These are phyloP conservation scores for Zygoascus hellenicus DNA, from an alignment of 1,139 yeast species.

Conservation along the genomic window DNA sequence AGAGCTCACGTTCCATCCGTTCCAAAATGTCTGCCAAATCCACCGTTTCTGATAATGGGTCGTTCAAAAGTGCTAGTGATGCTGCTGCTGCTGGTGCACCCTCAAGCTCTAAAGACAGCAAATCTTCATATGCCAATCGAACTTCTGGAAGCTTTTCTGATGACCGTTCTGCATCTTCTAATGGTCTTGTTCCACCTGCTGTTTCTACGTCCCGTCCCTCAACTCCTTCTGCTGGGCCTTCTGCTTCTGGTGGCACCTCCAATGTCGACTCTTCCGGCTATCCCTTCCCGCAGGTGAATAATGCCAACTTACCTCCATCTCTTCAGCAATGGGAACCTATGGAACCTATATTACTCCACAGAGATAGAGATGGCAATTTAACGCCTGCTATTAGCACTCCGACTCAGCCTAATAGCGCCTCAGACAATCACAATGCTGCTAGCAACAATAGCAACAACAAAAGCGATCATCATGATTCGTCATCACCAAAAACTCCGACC, in stretches of 20 bases:
- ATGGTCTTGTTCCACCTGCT: background rate
- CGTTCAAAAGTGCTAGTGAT: constrained; percentile 21
- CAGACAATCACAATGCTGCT: background rate
- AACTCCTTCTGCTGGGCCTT: constrained; percentile 1
- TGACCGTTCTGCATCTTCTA: background rate
- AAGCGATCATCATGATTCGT: background rate
- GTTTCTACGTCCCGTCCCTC: background rate
- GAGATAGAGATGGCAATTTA: constrained; percentile 26
- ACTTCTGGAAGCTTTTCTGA: background rate
- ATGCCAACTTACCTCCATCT: constrained; percentile 27
- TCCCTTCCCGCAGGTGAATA: constrained; percentile 21
- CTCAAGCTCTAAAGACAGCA: background rate
- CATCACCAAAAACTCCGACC: constrained; percentile 4
- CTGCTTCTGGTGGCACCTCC: constrained; percentile 9
- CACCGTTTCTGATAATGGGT: constrained; percentile 23
- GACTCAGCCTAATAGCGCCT: background rate
- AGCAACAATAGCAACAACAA: background rate
- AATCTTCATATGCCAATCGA: background rate
- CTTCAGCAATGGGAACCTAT: constrained; percentile 32
- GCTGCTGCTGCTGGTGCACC: constrained; percentile 2
- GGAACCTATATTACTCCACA: constrained; percentile 31
- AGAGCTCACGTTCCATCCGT: constrained; percentile 32
- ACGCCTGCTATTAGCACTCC: constrained; percentile 13
- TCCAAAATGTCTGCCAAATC: constrained; percentile 27
- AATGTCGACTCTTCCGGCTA: constrained; percentile 15